Percentiles rank a stretch among this genome's conserved stretches.
Evolutionary conservation across 768 basidiomycete genomes (phyloP).

Genomic region (Mycena epipterygia): DNA sequence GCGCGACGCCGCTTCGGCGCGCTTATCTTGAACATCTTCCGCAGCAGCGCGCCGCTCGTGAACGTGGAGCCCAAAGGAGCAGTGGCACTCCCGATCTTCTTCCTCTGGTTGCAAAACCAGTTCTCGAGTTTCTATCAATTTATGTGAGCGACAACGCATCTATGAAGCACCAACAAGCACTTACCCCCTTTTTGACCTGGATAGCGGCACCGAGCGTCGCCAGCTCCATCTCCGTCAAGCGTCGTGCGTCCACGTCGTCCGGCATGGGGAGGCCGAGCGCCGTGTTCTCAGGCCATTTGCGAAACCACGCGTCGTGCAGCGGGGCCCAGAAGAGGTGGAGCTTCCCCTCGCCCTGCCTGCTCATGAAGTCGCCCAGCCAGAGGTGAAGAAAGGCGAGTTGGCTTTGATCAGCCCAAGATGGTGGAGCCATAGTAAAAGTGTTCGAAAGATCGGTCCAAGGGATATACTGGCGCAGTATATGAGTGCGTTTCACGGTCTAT

Average conservation of each 20-base stretch:
- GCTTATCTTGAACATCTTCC: not conserved
- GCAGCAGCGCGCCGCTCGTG: not conserved
- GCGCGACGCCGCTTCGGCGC: not conserved
- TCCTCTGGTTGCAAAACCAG: slow-evolving; percentile 8
- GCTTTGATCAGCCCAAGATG: not conserved
- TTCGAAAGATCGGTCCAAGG: too few relatives aligned
- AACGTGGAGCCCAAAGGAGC: too few relatives aligned
- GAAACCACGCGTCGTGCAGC: not conserved
- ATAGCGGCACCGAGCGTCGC: not conserved
- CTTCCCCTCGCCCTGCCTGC: not conserved
- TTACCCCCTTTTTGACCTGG: not conserved
- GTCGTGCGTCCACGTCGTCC: not conserved
- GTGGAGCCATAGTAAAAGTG: slow-evolving; percentile 8
- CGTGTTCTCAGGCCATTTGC: not conserved
- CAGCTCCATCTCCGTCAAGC: not conserved
- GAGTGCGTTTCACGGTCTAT: too few relatives aligned
- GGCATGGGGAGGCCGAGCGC: not conserved
- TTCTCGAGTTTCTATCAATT: slow-evolving; percentile 12
- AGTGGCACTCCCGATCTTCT: not conserved
- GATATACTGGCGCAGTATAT: not conserved
- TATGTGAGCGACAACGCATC: not conserved
- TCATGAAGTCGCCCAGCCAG: slow-evolving; percentile 4
- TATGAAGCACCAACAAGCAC: not conserved
- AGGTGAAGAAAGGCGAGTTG: not conserved
- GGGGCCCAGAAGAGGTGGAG: slow-evolving; percentile 10